Evolutionary conservation across 306 rosid genomes (phyloP), one percentile per base, ranked within the genome.

Genomic region (Trifolium dubium): DNA sequence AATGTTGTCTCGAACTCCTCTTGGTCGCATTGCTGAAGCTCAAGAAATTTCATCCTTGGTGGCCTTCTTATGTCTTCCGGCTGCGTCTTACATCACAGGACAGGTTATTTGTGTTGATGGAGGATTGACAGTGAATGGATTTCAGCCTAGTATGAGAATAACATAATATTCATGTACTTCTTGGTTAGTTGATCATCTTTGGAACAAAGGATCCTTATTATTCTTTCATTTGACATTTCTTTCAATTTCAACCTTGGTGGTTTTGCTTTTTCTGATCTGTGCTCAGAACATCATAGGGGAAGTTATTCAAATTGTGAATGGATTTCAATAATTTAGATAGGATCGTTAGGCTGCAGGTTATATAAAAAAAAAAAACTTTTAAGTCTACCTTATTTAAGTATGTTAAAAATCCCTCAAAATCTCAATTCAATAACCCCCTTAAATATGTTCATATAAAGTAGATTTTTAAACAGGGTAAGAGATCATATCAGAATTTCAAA

Each of bases 71-170:
- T 92, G 96, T 83, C 81, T 92, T n/a, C 98, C 94, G 3, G 88
- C 94, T 46, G 90, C 98, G 6, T 88, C 98, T 59, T 92, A 92
- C 87, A 88, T 90, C 75, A 90, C 93, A 6, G 92, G 96, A 58
- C 98, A 92, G 80, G 80, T 87, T 67, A 75, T 90, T 61, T 70
- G 84, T 31, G 94, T 90, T 37, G 94, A 92, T 79, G 96, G 98
- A 80, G 98, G 96, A 53, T 69, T 84, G 54, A 79, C 91, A 9
- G 96, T 80, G 10, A 85, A 88, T 83, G 86, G 91, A 18, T 88
- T 92, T 80, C 77, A 75, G 37, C 79, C 88, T 66, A 77, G 67
- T 75, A 78, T 64, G 74, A 67, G 83, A 50, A 53, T 78, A 55
- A 62, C 35, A 46, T 87, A 47, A 78, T 56, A 12, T 61, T 51